Conservation (phyloP, 306 rosid genomes). For the Castanea mollissima region DNA sequence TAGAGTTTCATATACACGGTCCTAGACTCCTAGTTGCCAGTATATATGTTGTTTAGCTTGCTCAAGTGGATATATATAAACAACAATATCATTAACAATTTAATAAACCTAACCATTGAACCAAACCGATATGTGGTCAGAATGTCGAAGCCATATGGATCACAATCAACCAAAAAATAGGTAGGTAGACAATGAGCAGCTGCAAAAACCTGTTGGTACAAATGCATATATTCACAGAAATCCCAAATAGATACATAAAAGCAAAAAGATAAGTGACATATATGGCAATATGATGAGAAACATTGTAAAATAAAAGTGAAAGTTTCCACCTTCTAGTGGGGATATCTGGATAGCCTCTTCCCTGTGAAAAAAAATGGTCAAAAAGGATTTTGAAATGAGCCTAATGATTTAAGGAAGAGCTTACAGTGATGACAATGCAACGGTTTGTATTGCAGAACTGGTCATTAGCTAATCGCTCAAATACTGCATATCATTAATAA, state of each 20-base stretch:
- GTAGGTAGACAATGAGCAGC: conserved; percentile 71
- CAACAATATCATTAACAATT: conserved; percentile 20
- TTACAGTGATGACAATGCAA: conserved; percentile 84
- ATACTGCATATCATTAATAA: conserved; percentile 43
- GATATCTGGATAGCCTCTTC: conserved; percentile 94
- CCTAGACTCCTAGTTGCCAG: conserved; percentile 10
- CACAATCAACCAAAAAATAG: conserved; percentile 95
- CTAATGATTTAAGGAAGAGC: conserved; percentile 5
- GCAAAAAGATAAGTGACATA: conserved; percentile 9
- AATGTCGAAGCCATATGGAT: conserved; percentile 93
- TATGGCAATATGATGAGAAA: conserved; percentile 7
- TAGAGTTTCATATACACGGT: conserved; percentile 7
- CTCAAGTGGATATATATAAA: conserved; percentile 12
- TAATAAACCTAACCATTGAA: conserved; percentile 70
- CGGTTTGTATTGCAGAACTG: conserved; percentile 74
- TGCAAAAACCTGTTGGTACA: conserved; percentile 74
- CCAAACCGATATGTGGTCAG: conserved; percentile 86
- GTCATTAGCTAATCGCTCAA: conserved; percentile 85
- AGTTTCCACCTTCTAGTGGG: conserved; percentile 78
- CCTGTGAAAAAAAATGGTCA: conserved; percentile 44
- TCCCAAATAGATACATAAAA: not conserved
- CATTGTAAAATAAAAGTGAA: not conserved
- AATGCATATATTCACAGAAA: conserved; percentile 16
- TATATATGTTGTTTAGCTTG: conserved; percentile 10
- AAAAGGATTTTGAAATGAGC: conserved; percentile 18